Conservation (phyloP, 768 basidiomycete species). For the Podaxis pistillaris region DNA sequence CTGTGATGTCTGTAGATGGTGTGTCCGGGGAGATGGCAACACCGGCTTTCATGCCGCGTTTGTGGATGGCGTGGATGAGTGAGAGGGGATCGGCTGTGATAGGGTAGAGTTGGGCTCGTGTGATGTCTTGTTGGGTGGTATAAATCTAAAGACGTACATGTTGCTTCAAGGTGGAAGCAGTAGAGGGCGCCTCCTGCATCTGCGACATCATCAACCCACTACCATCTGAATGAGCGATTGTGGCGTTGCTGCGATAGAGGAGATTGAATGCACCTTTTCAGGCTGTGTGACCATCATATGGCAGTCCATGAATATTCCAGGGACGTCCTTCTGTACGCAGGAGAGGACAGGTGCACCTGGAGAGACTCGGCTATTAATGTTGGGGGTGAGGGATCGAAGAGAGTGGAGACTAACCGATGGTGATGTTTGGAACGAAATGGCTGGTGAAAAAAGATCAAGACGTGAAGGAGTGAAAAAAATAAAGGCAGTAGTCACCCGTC, state of each 20-base stretch:
- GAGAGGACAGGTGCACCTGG: slow-evolving; percentile 85
- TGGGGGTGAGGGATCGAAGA: neutral
- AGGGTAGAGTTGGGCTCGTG: neutral
- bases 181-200: slow-evolving; percentile 93
- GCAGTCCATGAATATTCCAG: slow-evolving; percentile 99
- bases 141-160: slow-evolving; percentile 49
- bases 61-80: slow-evolving; percentile 79
- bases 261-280: slow-evolving; percentile 57
- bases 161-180: slow-evolving; percentile 96
- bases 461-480: slow-evolving; percentile 11
- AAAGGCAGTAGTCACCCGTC: slow-evolving; percentile 65
- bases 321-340: slow-evolving; percentile 81
- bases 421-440: slow-evolving; percentile 98
- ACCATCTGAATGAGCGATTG: slow-evolving; percentile 1
- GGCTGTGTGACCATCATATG: slow-evolving; percentile 99
- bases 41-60: slow-evolving; percentile 88
- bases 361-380: neutral
- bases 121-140: neutral
- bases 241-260: neutral
- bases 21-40: slow-evolving; percentile 98
- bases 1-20: slow-evolving; percentile 82
- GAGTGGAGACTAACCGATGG: slow-evolving; percentile 70
- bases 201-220: slow-evolving; percentile 98
- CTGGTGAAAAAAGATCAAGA: slow-evolving; percentile 35
- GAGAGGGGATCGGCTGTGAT: slow-evolving; percentile 61